Evolutionary conservation across 768 basidiomycete species (phyloP).

Genomic region (Podaxis carcinomalis): DNA sequence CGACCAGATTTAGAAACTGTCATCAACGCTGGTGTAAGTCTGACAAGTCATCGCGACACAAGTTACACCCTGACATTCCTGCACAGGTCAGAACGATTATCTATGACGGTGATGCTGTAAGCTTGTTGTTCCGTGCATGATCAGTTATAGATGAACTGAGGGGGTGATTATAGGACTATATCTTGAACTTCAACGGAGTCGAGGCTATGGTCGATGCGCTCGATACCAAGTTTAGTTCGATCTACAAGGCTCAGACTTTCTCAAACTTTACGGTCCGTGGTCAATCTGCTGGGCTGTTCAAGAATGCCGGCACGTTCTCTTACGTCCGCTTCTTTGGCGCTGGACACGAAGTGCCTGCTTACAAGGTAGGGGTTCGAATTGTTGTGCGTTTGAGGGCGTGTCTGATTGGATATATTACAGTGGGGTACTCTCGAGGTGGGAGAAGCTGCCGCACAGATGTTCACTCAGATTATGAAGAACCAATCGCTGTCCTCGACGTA

Average conservation of each 20-base stretch:
- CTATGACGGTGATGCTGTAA: slow-evolving; percentile 55
- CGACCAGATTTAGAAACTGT: slow-evolving; percentile 49
- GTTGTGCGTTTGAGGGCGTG: neutral
- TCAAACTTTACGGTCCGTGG: slow-evolving; percentile 47
- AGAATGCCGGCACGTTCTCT: slow-evolving; percentile 55
- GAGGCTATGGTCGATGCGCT: slow-evolving; percentile 54
- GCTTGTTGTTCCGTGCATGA: slow-evolving; percentile 10
- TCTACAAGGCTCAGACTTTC: slow-evolving; percentile 40
- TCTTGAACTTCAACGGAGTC: slow-evolving; percentile 50
- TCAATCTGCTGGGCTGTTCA: slow-evolving; percentile 45
- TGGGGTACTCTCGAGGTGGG: slow-evolving; percentile 31
- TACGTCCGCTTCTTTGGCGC: slow-evolving; percentile 49
- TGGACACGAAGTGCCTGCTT: slow-evolving; percentile 46
- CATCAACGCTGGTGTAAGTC: slow-evolving; percentile 47
- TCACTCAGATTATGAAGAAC: slow-evolving; percentile 29
- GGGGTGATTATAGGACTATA: slow-evolving; percentile 35
- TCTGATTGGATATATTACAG: slow-evolving; percentile 13
- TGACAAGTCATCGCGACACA: neutral
- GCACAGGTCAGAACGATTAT: slow-evolving; percentile 38
- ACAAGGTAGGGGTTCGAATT: slow-evolving; percentile 25
- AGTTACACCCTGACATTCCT: neutral
- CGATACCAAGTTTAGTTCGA: slow-evolving; percentile 38
- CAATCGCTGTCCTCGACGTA: slow-evolving; percentile 8
- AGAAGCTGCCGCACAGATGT: slow-evolving; percentile 41
- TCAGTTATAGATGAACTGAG: neutral